Conservation (phyloP, 2,329 filamentous ascomycete genomes). For the Arthrobotrys iridis region DNA sequence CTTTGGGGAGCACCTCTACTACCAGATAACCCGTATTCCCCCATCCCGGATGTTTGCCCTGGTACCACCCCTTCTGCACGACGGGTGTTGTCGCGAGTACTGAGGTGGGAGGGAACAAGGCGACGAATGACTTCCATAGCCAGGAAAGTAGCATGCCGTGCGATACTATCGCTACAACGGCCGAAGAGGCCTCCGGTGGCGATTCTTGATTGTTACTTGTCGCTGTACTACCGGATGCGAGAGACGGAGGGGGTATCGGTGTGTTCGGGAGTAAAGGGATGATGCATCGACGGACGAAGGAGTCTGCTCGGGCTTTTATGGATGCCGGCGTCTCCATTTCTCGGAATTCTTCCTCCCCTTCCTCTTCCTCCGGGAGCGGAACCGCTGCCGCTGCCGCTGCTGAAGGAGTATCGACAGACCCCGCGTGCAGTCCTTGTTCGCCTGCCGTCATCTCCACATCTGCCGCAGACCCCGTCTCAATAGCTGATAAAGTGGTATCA, state of each 20-base stretch:
- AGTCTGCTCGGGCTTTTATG: constrained; percentile 72
- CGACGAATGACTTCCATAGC: constrained; percentile 72
- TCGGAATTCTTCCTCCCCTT: constrained; percentile 62
- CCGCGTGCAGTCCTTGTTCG: constrained; percentile 7
- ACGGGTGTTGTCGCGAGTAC: constrained; percentile 56
- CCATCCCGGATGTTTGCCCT: constrained; percentile 64
- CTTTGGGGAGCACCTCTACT: constrained; percentile 60
- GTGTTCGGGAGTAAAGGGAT: constrained; percentile 64
- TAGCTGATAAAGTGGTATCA: constrained; percentile 40
- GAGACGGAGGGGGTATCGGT: not conserved
- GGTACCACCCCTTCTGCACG: constrained; percentile 52
- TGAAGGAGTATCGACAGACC: not conserved
- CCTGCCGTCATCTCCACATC: constrained; percentile 45
- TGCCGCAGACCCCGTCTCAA: not conserved
- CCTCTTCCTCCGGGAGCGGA: not conserved
- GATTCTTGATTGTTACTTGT: constrained; percentile 55
- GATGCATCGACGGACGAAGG: constrained; percentile 74
- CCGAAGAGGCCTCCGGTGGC: constrained; percentile 7
- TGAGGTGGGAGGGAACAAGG: constrained; percentile 64
- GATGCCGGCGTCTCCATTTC: constrained; percentile 75
- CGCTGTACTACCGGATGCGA: constrained; percentile 57
- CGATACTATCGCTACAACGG: constrained; percentile 74
- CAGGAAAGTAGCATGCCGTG: constrained; percentile 83
- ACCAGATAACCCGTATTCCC: constrained; percentile 74
- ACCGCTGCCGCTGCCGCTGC: not conserved